phyloP scores from a whole-genome alignment of 768 basidiomycete species.

The Trametes sanguinea region DNA sequence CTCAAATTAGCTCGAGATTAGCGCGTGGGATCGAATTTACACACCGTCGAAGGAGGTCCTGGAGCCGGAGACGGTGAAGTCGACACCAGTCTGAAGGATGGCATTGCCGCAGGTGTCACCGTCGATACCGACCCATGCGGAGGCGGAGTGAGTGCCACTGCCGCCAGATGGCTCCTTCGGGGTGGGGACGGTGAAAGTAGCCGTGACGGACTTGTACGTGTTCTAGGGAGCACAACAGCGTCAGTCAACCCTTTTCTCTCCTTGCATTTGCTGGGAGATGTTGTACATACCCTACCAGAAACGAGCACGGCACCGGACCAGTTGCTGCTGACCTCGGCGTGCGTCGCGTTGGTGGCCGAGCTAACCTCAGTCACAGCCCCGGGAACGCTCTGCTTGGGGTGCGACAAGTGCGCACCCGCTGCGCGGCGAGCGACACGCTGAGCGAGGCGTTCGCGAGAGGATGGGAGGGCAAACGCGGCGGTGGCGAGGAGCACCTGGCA shows the following conservation, averaged over 20 bases:
- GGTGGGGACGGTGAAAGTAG: constrained; percentile 38
- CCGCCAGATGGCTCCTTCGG: constrained; percentile 32
- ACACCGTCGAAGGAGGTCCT: constrained; percentile 34
- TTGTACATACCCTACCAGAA: constrained; percentile 25
- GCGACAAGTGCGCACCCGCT: constrained; percentile 21
- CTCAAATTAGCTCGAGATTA: too few species aligned
- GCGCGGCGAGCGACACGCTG: constrained; percentile 28
- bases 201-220: constrained; percentile 40
- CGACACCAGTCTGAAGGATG: constrained; percentile 40
- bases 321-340: constrained; percentile 37
- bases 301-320: constrained; percentile 40
- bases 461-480: constrained; percentile 27
- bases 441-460: constrained; percentile 23
- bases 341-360: constrained; percentile 24
- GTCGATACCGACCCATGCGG: constrained; percentile 42
- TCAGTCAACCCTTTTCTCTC: neutral
- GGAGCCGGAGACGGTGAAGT: constrained; percentile 33
- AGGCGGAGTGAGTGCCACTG: constrained; percentile 32
- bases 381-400: constrained; percentile 2
- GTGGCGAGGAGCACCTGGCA: constrained; percentile 28
- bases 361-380: neutral
- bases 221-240: constrained; percentile 19
- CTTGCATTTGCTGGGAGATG: neutral
- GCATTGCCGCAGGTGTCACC: constrained; percentile 39
- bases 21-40: neutral